Percentiles rank a stretch among this genome's conserved stretches.
Conservation (phyloP, 2,329 filamentous ascomycete species). For the Exophiala spinifera region DNA sequence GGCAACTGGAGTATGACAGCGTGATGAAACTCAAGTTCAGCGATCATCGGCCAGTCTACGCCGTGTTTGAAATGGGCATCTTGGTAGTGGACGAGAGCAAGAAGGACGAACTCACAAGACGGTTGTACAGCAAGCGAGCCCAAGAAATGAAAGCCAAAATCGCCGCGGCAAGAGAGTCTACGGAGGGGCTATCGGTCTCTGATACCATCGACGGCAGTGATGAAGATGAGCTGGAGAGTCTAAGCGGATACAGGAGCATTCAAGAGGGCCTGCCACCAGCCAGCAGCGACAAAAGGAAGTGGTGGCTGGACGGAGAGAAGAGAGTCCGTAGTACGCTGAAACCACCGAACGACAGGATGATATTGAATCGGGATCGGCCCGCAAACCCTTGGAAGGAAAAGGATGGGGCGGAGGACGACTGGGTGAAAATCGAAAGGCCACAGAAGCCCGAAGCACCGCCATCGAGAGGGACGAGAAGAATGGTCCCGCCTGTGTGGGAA, state of each 20-base stretch:
- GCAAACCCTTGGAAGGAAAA: conserved; percentile 72
- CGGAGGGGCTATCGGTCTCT: conserved; percentile 54
- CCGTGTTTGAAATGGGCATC: conserved; percentile 79
- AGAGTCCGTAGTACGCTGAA: conserved; percentile 70
- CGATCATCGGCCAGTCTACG: conserved; percentile 93
- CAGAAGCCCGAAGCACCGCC: conserved; percentile 29
- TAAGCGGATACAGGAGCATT: conserved; percentile 77
- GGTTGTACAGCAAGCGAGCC: conserved; percentile 65
- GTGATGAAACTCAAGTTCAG: conserved; percentile 85
- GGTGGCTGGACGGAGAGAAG: conserved; percentile 63
- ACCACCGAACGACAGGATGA: conserved; percentile 60
- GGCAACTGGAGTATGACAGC: conserved; percentile 76
- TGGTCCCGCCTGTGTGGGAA: conserved; percentile 21
- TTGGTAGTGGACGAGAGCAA: conserved; percentile 72
- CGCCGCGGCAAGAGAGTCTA: conserved; percentile 50
- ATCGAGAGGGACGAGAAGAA: conserved; percentile 19
- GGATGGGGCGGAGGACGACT: conserved; percentile 66
- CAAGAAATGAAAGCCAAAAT: conserved; percentile 59
- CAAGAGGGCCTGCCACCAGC: conserved; percentile 69
- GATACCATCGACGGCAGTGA: conserved; percentile 37
- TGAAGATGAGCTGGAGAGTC: conserved; percentile 63
- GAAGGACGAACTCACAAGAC: conserved; percentile 68
- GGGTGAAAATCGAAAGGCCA: conserved; percentile 55
- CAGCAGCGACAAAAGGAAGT: conserved; percentile 60
- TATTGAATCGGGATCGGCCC: conserved; percentile 69